phyloP scores from a whole-genome alignment of 306 rosid species.

The Castanospermum australe region DNA sequence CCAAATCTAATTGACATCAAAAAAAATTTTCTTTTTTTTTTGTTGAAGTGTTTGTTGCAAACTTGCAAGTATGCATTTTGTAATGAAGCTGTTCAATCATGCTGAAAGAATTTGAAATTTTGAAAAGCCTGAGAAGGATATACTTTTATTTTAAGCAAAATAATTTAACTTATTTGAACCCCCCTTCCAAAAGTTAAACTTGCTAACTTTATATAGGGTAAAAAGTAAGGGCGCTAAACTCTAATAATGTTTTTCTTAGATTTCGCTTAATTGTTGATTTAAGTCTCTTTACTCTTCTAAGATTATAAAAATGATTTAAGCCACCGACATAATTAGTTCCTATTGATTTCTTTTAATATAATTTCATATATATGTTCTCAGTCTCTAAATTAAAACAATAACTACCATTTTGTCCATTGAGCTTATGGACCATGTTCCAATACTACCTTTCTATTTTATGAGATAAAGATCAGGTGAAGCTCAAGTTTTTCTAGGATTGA shows the following conservation, averaged over 20 bases:
- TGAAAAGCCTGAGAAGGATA: background rate
- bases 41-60: no score
- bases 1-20: background rate
- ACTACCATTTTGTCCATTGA: conserved; percentile 37
- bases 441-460: no score
- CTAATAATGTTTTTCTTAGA: background rate
- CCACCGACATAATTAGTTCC: background rate
- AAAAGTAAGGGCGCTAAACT: background rate
- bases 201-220: background rate
- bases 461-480: no score
- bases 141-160: background rate
- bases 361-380: background rate
- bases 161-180: background rate
- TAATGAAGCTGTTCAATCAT: conserved; percentile 1
- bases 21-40: no score
- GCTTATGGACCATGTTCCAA: conserved; percentile 88
- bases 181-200: background rate
- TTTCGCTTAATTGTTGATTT: background rate
- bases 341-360: conserved; percentile 14
- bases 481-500: no score
- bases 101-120: background rate
- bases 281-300: background rate
- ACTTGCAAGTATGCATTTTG: background rate
- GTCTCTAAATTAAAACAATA: background rate
- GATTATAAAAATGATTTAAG: background rate